Percentiles rank a stretch among this genome's conserved stretches.
phyloP scores from a whole-genome alignment of 805 yeast species.

The Nakazawaea holstii region DNA sequence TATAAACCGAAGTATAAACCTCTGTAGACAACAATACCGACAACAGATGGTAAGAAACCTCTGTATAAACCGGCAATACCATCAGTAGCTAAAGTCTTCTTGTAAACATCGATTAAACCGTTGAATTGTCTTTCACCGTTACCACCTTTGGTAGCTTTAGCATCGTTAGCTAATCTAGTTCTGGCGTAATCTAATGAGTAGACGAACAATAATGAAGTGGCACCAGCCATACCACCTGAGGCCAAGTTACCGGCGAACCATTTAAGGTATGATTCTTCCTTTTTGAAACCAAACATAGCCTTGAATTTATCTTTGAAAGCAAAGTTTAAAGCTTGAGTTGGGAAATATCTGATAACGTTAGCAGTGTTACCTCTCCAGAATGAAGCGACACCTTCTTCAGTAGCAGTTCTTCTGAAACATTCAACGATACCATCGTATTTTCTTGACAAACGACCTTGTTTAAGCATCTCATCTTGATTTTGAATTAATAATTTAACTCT shows the following conservation, averaged over 20 bases:
- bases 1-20: slow-evolving; percentile 98
- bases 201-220: slow-evolving; percentile 86
- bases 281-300: slow-evolving; percentile 94
- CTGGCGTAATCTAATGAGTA: slow-evolving; percentile 98
- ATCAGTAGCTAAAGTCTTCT: slow-evolving; percentile 90
- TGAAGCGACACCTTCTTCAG: slow-evolving; percentile 85
- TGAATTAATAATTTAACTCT: slow-evolving; percentile 95
- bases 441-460: slow-evolving; percentile 89
- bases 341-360: slow-evolving; percentile 98
- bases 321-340: slow-evolving; percentile 97
- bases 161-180: slow-evolving; percentile 98
- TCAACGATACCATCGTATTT: slow-evolving; percentile 88
- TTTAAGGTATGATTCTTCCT: slow-evolving; percentile 85
- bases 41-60: slow-evolving; percentile 98
- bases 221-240: slow-evolving; percentile 99
- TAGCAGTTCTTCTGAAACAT: slow-evolving; percentile 92
- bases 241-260: slow-evolving; percentile 99
- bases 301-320: slow-evolving; percentile 98
- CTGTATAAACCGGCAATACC: slow-evolving; percentile 98
- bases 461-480: slow-evolving; percentile 97
- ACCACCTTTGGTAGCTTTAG: slow-evolving; percentile 75
- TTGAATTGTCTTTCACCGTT: slow-evolving; percentile 92
- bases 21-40: slow-evolving; percentile 98
- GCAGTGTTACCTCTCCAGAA: slow-evolving; percentile 99
- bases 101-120: slow-evolving; percentile 95